Conservation (phyloP, 768 basidiomycete genomes). For the Podaxis rugospora region DNA sequence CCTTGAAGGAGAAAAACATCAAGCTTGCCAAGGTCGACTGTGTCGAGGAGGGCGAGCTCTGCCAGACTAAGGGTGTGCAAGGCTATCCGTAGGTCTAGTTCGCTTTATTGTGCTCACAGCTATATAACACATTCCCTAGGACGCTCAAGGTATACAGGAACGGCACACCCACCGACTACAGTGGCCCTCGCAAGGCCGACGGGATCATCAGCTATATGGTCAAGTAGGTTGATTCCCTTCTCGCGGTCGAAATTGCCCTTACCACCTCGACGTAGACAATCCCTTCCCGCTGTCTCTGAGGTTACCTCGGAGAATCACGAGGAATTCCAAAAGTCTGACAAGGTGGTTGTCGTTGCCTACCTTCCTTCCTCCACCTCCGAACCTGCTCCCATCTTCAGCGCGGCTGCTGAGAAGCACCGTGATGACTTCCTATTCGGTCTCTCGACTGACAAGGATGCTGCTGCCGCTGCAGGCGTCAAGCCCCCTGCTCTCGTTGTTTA, state of each 20-base stretch:
- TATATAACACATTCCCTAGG: slow-evolving; percentile 30
- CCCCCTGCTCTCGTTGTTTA: slow-evolving; percentile 89
- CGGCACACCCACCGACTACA: slow-evolving; percentile 77
- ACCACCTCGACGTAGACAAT: slow-evolving; percentile 51
- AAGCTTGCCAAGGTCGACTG: slow-evolving; percentile 97
- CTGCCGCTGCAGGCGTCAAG: slow-evolving; percentile 66
- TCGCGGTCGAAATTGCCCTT: not conserved
- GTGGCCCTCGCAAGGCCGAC: slow-evolving; percentile 88
- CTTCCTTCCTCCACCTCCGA: slow-evolving; percentile 66
- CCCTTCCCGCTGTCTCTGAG: slow-evolving; percentile 86
- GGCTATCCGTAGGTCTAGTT: slow-evolving; percentile 83
- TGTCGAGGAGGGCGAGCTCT: slow-evolving; percentile 90
- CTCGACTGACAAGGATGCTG: slow-evolving; percentile 64
- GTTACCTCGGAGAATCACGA: slow-evolving; percentile 73
- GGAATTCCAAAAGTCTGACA: slow-evolving; percentile 87
- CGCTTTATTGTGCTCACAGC: not conserved
- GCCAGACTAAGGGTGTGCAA: slow-evolving; percentile 80
- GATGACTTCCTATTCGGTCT: slow-evolving; percentile 94
- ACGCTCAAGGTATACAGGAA: slow-evolving; percentile 91
- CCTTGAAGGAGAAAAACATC: slow-evolving; percentile 86
- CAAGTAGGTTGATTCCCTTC: slow-evolving; percentile 55
- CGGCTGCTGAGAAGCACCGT: slow-evolving; percentile 80
- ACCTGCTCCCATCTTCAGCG: slow-evolving; percentile 70
- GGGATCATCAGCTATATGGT: slow-evolving; percentile 96
- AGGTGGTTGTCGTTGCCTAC: slow-evolving; percentile 87